Base-by-base conservation (phyloP, 306 rosid species). In the Benincasa hispida region DNA sequence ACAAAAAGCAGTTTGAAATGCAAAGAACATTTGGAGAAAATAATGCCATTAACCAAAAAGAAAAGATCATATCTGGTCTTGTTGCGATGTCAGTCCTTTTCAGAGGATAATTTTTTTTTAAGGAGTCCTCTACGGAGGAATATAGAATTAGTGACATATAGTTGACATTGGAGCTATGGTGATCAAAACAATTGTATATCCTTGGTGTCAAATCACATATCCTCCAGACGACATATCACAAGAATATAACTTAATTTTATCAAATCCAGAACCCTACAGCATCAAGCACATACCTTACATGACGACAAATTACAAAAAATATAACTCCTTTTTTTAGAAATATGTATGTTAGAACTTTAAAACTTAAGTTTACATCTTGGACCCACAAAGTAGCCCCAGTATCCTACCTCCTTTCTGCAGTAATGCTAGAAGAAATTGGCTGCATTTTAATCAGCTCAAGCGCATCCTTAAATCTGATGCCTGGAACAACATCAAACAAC, bases 401-500 rank as follows among this genome's bases (percentile, higher is more conserved):
- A 78, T 84, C 72, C 72, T 72, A 93, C 98, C 97, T 94, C 83
- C 89, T 91, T 89, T 87, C 76, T 55, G 96, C 87, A 66, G 87
- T 95, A 58, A 84, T 28, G 66, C 83, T 75, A 59, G 98, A 94
- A 86, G 91, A 87, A 84, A 88, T 85, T 82, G 98, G 98, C 86
- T 90, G 92, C 95, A 90, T 84, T 63, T 84, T 90, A 81, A 91
- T 90, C 89, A 94, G 81, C 78, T 91, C 92, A 76, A 91, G 86
- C 77, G 97, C 94, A 89, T 91, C 97, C 83, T 88, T 85, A 82
- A 90, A 94, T 85, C 84, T 91, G 77, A 94, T 91, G 85, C 92
- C 89, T 21, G 97, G 98, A 81, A 94, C 97, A 82, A 94, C 93
- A 87, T 94, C 98, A 89, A 94, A 94, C 84, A 94, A 85, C 72